Conservation (phyloP, 225 moss, liverwort and hornwort genomes). For the Polytrichum formosum region DNA sequence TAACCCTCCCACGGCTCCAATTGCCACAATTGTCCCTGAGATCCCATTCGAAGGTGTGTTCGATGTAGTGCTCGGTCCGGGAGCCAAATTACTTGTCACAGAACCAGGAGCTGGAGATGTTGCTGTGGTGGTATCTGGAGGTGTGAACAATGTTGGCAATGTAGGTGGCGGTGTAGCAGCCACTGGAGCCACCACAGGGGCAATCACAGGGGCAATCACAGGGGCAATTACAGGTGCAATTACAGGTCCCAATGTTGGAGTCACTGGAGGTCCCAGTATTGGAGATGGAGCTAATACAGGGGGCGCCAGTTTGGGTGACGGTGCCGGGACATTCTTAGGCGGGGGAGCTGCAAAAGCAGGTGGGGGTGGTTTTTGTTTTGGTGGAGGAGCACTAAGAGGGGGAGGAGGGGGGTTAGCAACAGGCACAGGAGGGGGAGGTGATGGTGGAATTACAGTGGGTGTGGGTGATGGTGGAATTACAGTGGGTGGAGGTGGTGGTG, state of each 20-base stretch:
- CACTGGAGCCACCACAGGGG: background rate
- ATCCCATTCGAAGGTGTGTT: too few relatives aligned
- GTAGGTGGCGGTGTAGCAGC: too few relatives aligned
- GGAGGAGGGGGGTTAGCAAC: constrained; percentile 1
- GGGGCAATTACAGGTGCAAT: background rate
- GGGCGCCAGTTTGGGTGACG: background rate
- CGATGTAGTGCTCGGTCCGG: too few relatives aligned
- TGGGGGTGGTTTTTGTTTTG: background rate
- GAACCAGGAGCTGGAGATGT: background rate
- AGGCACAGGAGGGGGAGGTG: constrained; percentile 1
- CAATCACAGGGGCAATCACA: constrained; percentile 1
- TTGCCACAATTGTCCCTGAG: too few relatives aligned
- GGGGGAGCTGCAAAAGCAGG: background rate
- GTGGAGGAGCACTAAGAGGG: background rate
- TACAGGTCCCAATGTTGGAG: too few relatives aligned
- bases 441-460: background rate
- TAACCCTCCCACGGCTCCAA: constrained; percentile 1
- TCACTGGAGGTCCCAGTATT: too few relatives aligned
- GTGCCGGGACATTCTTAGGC: too few relatives aligned
- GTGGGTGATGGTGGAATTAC: background rate
- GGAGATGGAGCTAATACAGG: constrained; percentile 2
- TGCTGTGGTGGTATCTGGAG: constrained; percentile 1
- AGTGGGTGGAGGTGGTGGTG: background rate
- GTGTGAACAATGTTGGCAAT: background rate
- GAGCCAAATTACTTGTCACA: too few relatives aligned